These are phyloP conservation scores for Glebionis coronaria DNA, from an alignment of 129 eudicot species.

Conservation along the genomic window DNA sequence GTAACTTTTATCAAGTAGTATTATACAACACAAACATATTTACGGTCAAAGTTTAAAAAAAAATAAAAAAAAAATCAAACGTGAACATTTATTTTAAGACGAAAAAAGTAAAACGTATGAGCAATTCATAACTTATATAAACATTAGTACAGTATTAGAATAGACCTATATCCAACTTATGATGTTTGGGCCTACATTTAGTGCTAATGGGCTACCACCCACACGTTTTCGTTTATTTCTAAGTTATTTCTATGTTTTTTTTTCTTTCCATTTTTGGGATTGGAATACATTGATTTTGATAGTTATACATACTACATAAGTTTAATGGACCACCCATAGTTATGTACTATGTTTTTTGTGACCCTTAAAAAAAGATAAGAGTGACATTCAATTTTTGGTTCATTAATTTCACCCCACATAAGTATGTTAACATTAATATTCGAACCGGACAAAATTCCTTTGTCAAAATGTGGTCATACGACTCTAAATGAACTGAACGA, in stretches of 20 bases:
- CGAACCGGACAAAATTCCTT: not conserved
- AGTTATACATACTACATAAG: not conserved
- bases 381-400: not conserved
- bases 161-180: not conserved
- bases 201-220: slow-evolving; percentile 17
- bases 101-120: too few relatives aligned
- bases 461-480: too few relatives aligned
- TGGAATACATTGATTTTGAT: not conserved
- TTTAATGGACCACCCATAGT: slow-evolving; percentile 3
- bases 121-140: too few relatives aligned
- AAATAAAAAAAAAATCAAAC: too few relatives aligned
- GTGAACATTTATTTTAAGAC: too few relatives aligned
- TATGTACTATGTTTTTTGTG: slow-evolving; percentile 6
- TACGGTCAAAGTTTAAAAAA: too few relatives aligned
- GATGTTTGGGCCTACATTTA: slow-evolving; percentile 21
- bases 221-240: not conserved
- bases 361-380: not conserved
- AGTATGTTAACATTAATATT: not conserved
- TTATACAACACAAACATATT: too few relatives aligned
- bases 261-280: not conserved
- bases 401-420: not conserved
- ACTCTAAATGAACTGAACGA: too few relatives aligned
- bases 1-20: too few relatives aligned
- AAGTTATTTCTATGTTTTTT: not conserved
- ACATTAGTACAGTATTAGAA: too few relatives aligned